phyloP scores from a whole-genome alignment of 1,139 yeast species.

The Lodderomyces orthopsilosis region DNA sequence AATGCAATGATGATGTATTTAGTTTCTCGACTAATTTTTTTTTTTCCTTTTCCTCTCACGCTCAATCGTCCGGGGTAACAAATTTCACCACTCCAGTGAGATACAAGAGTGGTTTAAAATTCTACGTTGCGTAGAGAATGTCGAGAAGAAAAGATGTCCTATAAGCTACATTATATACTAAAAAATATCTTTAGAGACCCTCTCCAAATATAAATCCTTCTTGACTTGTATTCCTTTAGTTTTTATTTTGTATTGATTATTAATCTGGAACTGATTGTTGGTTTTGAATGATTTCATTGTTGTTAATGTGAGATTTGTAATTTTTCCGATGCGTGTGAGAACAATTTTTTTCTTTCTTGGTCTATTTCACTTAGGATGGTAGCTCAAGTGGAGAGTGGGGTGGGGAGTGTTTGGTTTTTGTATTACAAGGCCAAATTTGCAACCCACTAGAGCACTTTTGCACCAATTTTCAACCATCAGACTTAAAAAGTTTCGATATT shows the following conservation, averaged over 20 bases:
- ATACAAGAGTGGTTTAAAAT: background rate
- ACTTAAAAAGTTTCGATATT: too few relatives aligned
- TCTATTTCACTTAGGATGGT: background rate
- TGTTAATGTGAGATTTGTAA: too few relatives aligned
- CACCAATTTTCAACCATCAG: background rate
- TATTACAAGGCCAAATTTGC: too few relatives aligned
- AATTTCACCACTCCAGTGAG: background rate
- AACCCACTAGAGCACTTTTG: too few relatives aligned
- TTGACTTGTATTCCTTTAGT: too few relatives aligned
- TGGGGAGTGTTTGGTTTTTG: background rate
- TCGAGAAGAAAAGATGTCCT: too few relatives aligned
- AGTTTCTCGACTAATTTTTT: background rate
- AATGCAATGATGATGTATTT: background rate
- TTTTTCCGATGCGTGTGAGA: background rate
- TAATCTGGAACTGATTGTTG: background rate
- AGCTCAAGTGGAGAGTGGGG: background rate
- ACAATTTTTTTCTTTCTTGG: too few relatives aligned
- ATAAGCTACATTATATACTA: too few relatives aligned
- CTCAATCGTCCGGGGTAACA: background rate
- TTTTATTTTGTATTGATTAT: too few relatives aligned
- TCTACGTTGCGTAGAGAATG: too few relatives aligned
- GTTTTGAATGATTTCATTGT: background rate
- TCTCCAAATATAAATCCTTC: too few relatives aligned
- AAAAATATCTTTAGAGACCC: too few relatives aligned
- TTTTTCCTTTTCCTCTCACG: background rate